Percentiles rank a stretch among this genome's conserved stretches.
Conservation (phyloP, 2,329 filamentous ascomycete genomes). For the Nectriaceae sp. region DNA sequence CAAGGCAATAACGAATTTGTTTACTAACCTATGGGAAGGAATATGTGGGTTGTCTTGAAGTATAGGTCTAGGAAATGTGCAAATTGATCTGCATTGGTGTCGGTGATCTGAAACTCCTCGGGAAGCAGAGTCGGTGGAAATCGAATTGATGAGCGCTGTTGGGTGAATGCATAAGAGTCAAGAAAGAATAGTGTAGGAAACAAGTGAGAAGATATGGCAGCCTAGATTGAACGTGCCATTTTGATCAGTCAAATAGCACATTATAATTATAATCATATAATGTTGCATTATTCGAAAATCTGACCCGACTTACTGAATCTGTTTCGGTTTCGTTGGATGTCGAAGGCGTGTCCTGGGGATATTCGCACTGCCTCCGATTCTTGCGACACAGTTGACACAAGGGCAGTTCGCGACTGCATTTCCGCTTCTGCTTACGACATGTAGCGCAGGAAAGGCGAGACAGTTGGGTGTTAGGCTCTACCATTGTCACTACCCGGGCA, state of each 20-base stretch:
- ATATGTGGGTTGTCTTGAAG: neutral
- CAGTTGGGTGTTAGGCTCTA: no score
- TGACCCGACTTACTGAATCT: no score
- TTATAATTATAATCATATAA: no score
- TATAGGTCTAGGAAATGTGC: slow-evolving; percentile 1
- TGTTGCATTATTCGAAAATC: no score
- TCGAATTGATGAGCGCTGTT: neutral
- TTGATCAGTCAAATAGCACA: no score
- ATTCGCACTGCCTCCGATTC: slow-evolving; percentile 1
- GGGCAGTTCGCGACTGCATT: slow-evolving; percentile 6
- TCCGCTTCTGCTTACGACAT: slow-evolving; percentile 9
- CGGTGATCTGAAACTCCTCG: slow-evolving; percentile 5
- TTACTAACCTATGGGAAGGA: slow-evolving; percentile 8
- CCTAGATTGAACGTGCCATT: neutral
- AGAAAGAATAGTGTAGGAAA: slow-evolving; percentile 12
- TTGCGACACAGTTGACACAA: slow-evolving; percentile 2
- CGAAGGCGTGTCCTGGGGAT: slow-evolving; percentile 1
- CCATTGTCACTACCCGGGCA: no score
- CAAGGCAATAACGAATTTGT: no score
- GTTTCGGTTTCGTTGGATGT: neutral
- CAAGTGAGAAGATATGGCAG: neutral
- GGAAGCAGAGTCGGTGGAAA: neutral
- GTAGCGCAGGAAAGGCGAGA: neutral
- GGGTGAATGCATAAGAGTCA: slow-evolving; percentile 6
- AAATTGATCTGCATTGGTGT: no score